Conservation (phyloP, 1,284 basidiomycete species). For the Marasmius fiardii region DNA sequence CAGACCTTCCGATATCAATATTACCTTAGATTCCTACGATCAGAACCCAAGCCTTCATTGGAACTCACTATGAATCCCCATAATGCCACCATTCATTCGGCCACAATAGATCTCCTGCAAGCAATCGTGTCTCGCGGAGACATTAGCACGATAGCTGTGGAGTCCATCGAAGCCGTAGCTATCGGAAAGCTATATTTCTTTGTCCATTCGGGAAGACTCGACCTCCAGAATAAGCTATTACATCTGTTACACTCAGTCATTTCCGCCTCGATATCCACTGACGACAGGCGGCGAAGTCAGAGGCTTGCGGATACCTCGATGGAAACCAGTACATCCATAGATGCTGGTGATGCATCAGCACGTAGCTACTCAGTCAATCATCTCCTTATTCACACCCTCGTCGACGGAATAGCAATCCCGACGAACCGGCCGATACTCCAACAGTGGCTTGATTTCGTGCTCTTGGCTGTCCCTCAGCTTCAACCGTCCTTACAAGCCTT, state of each 20-base stretch:
- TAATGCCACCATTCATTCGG: slow-evolving; percentile 70
- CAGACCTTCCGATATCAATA: slow-evolving; percentile 2
- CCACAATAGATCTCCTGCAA: slow-evolving; percentile 80
- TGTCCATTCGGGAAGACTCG: slow-evolving; percentile 67
- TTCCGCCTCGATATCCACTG: slow-evolving; percentile 45
- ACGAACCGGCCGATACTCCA: slow-evolving; percentile 81
- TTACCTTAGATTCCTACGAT: slow-evolving; percentile 61
- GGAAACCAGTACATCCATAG: slow-evolving; percentile 25
- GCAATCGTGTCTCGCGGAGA: slow-evolving; percentile 79
- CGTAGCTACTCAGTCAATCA: slow-evolving; percentile 53
- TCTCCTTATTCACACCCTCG: slow-evolving; percentile 73
- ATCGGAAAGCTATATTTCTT: slow-evolving; percentile 75
- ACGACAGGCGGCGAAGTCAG: slow-evolving; percentile 21
- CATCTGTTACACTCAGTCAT: slow-evolving; percentile 88
- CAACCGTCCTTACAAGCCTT: slow-evolving; percentile 66
- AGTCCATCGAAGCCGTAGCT: slow-evolving; percentile 67
- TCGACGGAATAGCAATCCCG: slow-evolving; percentile 73
- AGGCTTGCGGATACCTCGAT: slow-evolving; percentile 27
- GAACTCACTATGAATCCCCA: slow-evolving; percentile 51
- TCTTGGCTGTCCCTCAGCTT: slow-evolving; percentile 86
- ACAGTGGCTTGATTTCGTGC: slow-evolving; percentile 95
- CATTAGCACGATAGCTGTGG: slow-evolving; percentile 54
- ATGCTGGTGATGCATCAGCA: slow-evolving; percentile 6
- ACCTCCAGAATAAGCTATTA: slow-evolving; percentile 90
- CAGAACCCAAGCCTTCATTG: slow-evolving; percentile 58